A percentile compares a stretch with the other conserved stretches of the same genome.
Conservation (phyloP, 257 asterid species). For the Galeopsis tetrahit region DNA sequence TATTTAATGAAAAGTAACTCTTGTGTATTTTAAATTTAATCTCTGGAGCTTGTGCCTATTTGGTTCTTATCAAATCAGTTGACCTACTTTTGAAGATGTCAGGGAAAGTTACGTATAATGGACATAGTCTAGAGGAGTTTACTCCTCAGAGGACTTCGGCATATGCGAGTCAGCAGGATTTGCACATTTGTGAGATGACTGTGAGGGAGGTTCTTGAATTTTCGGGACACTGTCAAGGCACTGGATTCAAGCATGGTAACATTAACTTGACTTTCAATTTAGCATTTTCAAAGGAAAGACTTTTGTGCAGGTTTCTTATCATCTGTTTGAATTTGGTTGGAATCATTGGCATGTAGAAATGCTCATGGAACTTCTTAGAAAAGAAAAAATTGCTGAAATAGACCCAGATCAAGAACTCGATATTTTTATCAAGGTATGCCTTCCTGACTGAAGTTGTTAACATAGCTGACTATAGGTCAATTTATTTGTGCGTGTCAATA, state of each 20-base stretch:
- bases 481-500: neutral
- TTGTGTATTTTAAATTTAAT: constrained; percentile 9
- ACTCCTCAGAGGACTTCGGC: constrained; percentile 75
- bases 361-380: constrained; percentile 75
- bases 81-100: constrained; percentile 65
- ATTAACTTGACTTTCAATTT: constrained; percentile 27
- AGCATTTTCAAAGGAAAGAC: neutral
- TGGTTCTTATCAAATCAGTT: constrained; percentile 34
- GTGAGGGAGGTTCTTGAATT: constrained; percentile 80
- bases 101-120: constrained; percentile 69
- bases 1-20: constrained; percentile 1
- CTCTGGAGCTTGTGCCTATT: constrained; percentile 26
- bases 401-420: constrained; percentile 70
- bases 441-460: constrained; percentile 31
- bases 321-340: constrained; percentile 23
- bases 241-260: constrained; percentile 69
- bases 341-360: constrained; percentile 45
- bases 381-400: constrained; percentile 67
- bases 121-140: constrained; percentile 67
- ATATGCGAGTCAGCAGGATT: constrained; percentile 73
- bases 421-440: constrained; percentile 66
- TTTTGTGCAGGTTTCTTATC: constrained; percentile 20
- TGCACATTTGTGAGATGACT: constrained; percentile 79
- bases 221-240: constrained; percentile 71
- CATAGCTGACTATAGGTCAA: neutral